Conservation (phyloP, 192 early-diverging fungal genomes). For the Mortierella antarctica region DNA sequence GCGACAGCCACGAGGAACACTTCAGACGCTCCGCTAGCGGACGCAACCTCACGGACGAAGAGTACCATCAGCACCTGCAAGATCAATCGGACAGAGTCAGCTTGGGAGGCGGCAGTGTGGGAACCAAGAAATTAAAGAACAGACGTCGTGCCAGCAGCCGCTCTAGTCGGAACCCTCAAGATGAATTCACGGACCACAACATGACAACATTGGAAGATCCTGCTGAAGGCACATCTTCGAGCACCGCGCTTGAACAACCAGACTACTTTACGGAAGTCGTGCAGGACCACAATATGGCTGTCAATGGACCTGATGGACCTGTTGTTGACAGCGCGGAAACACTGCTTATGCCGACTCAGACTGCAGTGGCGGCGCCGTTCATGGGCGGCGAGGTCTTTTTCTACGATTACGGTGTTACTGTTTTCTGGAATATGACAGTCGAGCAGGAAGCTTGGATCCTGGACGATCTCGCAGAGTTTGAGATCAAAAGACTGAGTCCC, state of each 20-base stretch:
- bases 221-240: background rate
- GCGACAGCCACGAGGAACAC: slow-evolving; percentile 12
- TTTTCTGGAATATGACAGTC: slow-evolving; percentile 69
- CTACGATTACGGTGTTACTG: slow-evolving; percentile 68
- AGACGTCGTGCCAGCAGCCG: slow-evolving; percentile 38
- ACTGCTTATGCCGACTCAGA: slow-evolving; percentile 5
- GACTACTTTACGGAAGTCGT: slow-evolving; percentile 26
- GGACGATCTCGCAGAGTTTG: slow-evolving; percentile 57
- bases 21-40: slow-evolving; percentile 25
- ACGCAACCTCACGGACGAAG: slow-evolving; percentile 26
- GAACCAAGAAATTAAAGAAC: slow-evolving; percentile 33
- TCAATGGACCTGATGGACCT: slow-evolving; percentile 6
- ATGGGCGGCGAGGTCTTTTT: slow-evolving; percentile 68
- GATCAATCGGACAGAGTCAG: slow-evolving; percentile 17
- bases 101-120: slow-evolving; percentile 12
- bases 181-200: slow-evolving; percentile 6
- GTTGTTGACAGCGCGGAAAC: slow-evolving; percentile 3
- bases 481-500: slow-evolving; percentile 51
- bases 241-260: slow-evolving; percentile 9
- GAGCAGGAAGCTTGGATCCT: slow-evolving; percentile 63
- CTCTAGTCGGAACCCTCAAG: slow-evolving; percentile 17
- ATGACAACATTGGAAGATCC: slow-evolving; percentile 1
- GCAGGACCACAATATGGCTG: background rate
- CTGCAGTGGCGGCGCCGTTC: slow-evolving; percentile 28
- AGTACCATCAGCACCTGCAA: slow-evolving; percentile 30